These are phyloP conservation scores for Neopestalotiopsis clavispora DNA, from an alignment of 2,329 filamentous ascomycete genomes.

Conservation along the genomic window DNA sequence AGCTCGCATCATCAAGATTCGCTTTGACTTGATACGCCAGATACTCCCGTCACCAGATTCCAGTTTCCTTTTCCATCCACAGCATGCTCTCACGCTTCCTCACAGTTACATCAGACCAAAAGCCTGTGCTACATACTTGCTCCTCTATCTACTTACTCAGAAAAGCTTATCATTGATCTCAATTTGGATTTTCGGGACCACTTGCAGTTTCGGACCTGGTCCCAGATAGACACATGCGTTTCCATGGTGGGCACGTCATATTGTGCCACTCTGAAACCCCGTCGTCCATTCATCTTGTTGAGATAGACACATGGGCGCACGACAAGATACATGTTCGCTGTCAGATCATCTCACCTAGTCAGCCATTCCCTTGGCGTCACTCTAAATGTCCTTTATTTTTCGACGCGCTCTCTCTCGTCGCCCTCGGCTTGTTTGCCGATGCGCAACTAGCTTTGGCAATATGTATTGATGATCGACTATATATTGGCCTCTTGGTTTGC, in stretches of 20 bases:
- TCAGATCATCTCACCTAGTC: neutral
- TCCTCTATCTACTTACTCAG: neutral
- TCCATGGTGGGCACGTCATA: constrained; percentile 3
- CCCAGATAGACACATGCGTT: constrained; percentile 4
- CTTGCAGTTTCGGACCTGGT: constrained; percentile 2
- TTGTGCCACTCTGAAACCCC: constrained; percentile 5
- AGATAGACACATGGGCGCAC: neutral
- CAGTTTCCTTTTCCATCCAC: neutral
- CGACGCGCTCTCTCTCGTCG: too few species aligned
- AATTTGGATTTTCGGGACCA: constrained; percentile 1
- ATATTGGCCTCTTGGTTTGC: neutral
- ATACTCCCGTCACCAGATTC: neutral
- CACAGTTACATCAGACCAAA: neutral
- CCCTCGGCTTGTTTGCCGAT: neutral
- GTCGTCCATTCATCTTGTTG: neutral
- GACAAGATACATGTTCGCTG: neutral
- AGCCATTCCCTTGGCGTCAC: neutral
- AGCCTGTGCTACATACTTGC: neutral
- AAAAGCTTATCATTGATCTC: neutral
- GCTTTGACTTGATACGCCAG: neutral
- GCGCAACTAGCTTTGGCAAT: neutral
- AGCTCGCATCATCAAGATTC: neutral
- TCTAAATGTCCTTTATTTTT: neutral
- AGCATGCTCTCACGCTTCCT: neutral
- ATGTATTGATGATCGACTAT: neutral